Evolutionary conservation across 78 protist genomes (phyloP), one percentile per base, ranked within the genome.

Genomic region (Anaeramoeba flamelloides): DNA sequence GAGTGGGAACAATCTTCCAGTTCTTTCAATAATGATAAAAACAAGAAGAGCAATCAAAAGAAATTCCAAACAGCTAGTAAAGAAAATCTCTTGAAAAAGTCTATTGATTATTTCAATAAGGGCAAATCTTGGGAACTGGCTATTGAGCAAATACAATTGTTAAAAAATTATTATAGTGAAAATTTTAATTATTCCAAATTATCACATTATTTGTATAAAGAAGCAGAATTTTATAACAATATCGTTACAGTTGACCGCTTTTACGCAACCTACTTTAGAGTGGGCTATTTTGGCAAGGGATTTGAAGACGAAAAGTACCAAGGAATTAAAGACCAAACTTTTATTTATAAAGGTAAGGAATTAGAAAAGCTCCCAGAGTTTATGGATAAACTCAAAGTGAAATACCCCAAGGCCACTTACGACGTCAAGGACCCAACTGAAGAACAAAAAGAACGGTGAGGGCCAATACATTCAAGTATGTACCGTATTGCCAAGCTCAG

Each of bases 121-220:
- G 91, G 91, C 41, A 86, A 88, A 40, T 82, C 2, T 32, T 88
- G 91, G 91, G 91, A 88, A 76, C 36, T 40, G 2, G 91, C 91
- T 8, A 84, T 88, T 0, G 38, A 39, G 41, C 74, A 30, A 41
- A 38, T 32, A 77, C 77, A 84, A 39, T 79, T 81, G 76, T 77
- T 84, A 0, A 81, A 80, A n/a, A 53, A 75, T 31, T 85, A 84
- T 64, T 84, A 80, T 31, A 87, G 84, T 41, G 76, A 81, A n/a
- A 37, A 64, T n/a, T 87, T 83, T 34, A 87, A 87, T 77, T 87
- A 80, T 77, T 79, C 41, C 40, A 79, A 53, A 75, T 34, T 87
- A 76, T 79, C 86, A 0, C 84, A 80, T 65, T 65, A 38, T 8
- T 38, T 81, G 3, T 17, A 36, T 76, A 32, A 36, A 1, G 74